Conservation (phyloP, 805 yeast genomes). For the Yarrowia sp. region DNA sequence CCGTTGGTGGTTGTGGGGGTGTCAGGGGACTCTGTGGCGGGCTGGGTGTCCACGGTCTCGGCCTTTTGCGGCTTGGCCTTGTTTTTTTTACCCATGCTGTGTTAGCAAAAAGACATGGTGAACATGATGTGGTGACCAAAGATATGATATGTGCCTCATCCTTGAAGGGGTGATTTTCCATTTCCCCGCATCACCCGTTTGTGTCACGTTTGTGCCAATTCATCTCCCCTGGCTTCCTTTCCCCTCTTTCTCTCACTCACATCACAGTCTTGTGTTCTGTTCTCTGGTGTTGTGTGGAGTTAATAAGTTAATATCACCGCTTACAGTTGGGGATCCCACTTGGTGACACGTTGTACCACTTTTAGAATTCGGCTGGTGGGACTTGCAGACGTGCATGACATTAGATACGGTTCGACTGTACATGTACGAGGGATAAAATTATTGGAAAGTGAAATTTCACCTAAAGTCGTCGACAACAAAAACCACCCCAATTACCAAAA, state of each 20-base stretch:
- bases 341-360: slow-evolving; percentile 38
- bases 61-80: slow-evolving; percentile 14
- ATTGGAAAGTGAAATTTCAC: background rate
- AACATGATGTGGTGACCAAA: no score
- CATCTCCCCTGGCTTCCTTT: no score
- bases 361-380: slow-evolving; percentile 4
- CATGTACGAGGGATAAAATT: slow-evolving; percentile 4
- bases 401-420: no score
- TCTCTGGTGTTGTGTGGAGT: background rate
- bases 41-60: background rate
- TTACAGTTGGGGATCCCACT: background rate
- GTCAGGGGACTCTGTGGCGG: no score
- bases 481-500: background rate
- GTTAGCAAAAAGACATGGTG: background rate
- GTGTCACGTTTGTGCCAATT: no score
- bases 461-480: no score
- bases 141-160: no score
- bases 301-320: slow-evolving; percentile 5
- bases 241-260: background rate
- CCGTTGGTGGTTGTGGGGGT: slow-evolving; percentile 9
- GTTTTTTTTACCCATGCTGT: slow-evolving; percentile 34
- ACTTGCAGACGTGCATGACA: background rate
- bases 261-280: background rate
- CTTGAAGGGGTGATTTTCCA: no score
- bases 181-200: no score